Evolutionary conservation across 179 eudicot species (phyloP).

Genomic region (Corrigiola litoralis): DNA sequence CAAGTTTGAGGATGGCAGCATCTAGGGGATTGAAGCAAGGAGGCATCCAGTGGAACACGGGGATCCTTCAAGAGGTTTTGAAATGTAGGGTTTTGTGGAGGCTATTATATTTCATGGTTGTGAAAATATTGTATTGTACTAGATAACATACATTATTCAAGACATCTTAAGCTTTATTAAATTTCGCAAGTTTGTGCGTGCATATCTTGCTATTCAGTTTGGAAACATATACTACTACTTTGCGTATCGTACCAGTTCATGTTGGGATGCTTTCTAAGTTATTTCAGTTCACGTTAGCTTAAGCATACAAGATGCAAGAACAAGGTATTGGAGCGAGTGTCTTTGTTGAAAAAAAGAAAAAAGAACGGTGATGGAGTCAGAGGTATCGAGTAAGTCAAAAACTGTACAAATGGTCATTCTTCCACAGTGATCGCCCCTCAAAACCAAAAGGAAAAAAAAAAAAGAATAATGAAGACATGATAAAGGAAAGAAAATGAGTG

Average conservation of each 20-base stretch:
- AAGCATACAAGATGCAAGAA: too few relatives aligned
- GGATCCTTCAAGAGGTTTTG: slow-evolving; percentile 37
- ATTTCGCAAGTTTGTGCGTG: slow-evolving; percentile 26
- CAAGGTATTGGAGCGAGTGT: too few relatives aligned
- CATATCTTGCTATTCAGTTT: slow-evolving; percentile 7
- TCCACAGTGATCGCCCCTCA: too few relatives aligned
- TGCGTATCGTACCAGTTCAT: not conserved
- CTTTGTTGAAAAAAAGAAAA: too few relatives aligned
- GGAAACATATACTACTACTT: not conserved
- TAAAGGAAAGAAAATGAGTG: not conserved
- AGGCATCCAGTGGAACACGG: slow-evolving; percentile 30
- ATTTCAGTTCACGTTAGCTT: not conserved
- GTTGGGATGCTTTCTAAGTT: not conserved
- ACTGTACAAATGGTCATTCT: too few relatives aligned
- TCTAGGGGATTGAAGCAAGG: not conserved
- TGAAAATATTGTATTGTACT: slow-evolving; percentile 14
- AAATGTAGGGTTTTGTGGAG: slow-evolving; percentile 18
- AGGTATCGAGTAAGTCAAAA: too few relatives aligned
- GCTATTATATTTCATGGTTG: slow-evolving; percentile 20
- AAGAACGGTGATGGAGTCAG: too few relatives aligned
- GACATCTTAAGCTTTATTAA: slow-evolving; percentile 10
- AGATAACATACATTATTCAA: slow-evolving; percentile 20
- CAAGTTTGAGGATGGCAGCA: slow-evolving; percentile 9
- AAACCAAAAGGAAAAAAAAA: too few relatives aligned
- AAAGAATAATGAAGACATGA: not conserved